phyloP scores from a whole-genome alignment of 768 basidiomycete species.

The Collybia sp. region DNA sequence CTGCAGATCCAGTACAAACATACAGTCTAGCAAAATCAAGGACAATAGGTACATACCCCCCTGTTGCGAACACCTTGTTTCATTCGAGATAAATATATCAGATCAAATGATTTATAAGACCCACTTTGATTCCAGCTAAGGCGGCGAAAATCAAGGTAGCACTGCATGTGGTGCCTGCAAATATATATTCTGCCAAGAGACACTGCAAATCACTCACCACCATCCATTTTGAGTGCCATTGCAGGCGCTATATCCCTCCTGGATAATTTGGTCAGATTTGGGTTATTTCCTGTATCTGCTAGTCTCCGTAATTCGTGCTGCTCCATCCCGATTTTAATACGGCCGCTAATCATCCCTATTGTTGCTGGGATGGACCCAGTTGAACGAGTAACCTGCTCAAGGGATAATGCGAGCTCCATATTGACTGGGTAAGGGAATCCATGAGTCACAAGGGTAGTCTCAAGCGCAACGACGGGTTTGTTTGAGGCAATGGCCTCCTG shows the following conservation, averaged over 20 bases:
- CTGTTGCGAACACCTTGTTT: slow-evolving; percentile 80
- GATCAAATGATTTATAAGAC: neutral
- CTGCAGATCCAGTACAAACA: slow-evolving; percentile 22
- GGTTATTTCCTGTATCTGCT: slow-evolving; percentile 7
- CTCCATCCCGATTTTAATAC: neutral
- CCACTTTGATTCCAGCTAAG: slow-evolving; percentile 81
- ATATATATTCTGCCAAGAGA: no score
- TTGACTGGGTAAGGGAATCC: slow-evolving; percentile 85
- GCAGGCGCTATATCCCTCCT: neutral
- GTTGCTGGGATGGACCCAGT: neutral
- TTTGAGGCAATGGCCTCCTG: slow-evolving; percentile 65
- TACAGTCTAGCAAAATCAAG: neutral
- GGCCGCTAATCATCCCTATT: neutral
- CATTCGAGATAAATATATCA: neutral
- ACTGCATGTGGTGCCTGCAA: slow-evolving; percentile 62
- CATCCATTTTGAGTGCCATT: neutral
- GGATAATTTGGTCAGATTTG: neutral
- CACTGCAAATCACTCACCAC: slow-evolving; percentile 47
- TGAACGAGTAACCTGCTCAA: slow-evolving; percentile 67
- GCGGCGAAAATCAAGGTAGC: slow-evolving; percentile 72
- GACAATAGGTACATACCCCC: slow-evolving; percentile 56
- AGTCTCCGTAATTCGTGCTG: neutral
- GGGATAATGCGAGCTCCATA: slow-evolving; percentile 59
- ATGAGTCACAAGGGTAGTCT: slow-evolving; percentile 90
- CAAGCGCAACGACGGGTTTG: slow-evolving; percentile 81